Evolutionary conservation across 768 basidiomycete species (phyloP), one percentile per base, ranked within the genome.

Genomic region (Leucocoprinus birnbaumii): DNA sequence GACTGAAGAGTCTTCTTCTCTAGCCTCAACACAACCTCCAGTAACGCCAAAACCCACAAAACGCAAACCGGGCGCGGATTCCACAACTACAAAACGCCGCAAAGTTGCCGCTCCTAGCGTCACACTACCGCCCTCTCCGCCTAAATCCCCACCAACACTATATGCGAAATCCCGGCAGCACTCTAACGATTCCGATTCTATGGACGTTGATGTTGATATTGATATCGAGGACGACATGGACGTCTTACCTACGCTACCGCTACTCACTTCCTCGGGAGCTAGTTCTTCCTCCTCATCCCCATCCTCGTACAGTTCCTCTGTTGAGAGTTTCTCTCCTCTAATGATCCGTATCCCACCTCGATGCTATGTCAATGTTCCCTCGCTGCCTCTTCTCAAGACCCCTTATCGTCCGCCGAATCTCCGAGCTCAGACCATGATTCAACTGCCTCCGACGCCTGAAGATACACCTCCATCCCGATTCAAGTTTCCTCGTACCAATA

Each of bases 321-420:
- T 31, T 31, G 31, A 31, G 11, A 31, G 11, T 31, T 26, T 18
- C 25, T 19, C 38, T 3, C 47, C 26, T 13, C 42, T 55, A 6
- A 44, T 51, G 34, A 48, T 58, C 34, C 57, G 53, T 27, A 55
- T 58, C 25, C 57, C 57, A 5, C 35, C 57, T 13, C 37, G 31
- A 14, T 55, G 47, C 37, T 49, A 43, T 25, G 18, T 44, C 27
- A 42, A 55, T 18, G n/a, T 48, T 11, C 41, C 53, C 0, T 40
- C 47, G n/a, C 5, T 50, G 11, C 19, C 51, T 2, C 2, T 51
- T 3, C 38, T 19, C 7, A 5, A 38, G n/a, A 52, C 56, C 13
- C 50, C 51, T 25, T 37, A 22, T 9, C 51, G 47, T 4, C 41
- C 43, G 4, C 38, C 9, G 8, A 16, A 7, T 11, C 6, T 31